Conservation (phyloP, 1,284 basidiomycete species). For the Cutaneotrichosporon spelunceum region DNA sequence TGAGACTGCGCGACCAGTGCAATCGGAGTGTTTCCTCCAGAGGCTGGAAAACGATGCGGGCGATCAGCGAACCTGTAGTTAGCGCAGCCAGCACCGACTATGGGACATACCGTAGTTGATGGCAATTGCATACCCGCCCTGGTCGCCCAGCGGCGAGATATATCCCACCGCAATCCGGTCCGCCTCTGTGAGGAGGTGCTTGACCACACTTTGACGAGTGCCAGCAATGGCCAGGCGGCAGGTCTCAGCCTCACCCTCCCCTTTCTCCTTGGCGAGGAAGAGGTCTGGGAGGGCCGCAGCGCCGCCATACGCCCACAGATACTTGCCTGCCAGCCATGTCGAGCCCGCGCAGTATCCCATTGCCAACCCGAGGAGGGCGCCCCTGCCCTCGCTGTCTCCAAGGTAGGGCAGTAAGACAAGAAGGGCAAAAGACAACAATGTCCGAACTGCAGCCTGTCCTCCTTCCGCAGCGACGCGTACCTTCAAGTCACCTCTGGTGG, state of each 20-base stretch:
- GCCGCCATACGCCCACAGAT: slow-evolving; percentile 36
- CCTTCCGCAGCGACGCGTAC: slow-evolving; percentile 79
- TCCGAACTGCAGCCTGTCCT: slow-evolving; percentile 69
- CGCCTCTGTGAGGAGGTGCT: slow-evolving; percentile 92
- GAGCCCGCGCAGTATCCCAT: slow-evolving; percentile 72
- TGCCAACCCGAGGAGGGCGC: slow-evolving; percentile 75
- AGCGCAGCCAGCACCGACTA: neutral
- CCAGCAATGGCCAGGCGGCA: slow-evolving; percentile 59
- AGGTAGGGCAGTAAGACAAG: slow-evolving; percentile 53
- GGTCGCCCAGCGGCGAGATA: slow-evolving; percentile 75
- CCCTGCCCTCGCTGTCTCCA: slow-evolving; percentile 33
- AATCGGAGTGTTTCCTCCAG: slow-evolving; percentile 84
- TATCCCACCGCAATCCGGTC: slow-evolving; percentile 85
- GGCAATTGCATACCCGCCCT: slow-evolving; percentile 90
- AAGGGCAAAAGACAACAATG: slow-evolving; percentile 62
- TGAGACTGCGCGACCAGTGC: slow-evolving; percentile 67
- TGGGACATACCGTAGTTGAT: slow-evolving; percentile 74
- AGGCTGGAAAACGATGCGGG: slow-evolving; percentile 86
- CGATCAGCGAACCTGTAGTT: slow-evolving; percentile 74
- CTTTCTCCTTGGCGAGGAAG: neutral
- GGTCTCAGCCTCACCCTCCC: slow-evolving; percentile 16
- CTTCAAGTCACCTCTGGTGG: slow-evolving; percentile 63
- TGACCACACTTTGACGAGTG: slow-evolving; percentile 63
- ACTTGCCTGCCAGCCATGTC: slow-evolving; percentile 49
- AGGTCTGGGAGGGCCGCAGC: neutral